Evolutionary conservation across 176 grass and related monocot species (phyloP), one percentile per base, ranked within the genome.

Genomic region (Zizania latifolia): DNA sequence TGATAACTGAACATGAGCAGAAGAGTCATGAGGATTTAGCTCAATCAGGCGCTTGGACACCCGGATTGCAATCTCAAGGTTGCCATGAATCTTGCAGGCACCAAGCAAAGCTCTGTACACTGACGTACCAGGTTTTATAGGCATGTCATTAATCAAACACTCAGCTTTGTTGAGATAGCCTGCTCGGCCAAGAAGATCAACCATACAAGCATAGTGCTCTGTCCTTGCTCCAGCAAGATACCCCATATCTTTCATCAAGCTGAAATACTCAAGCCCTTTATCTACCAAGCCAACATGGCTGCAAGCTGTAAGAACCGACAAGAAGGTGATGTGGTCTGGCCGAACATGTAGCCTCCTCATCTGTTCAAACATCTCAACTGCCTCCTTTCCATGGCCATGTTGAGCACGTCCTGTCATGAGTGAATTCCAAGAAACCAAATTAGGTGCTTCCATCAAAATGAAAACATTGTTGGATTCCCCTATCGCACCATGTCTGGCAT

Each of bases 401-500:
- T 78, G 72, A 32, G 78, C 85, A 48, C 57, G 77, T 16, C 78
- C 78, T 3, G 65, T 70, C 9, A 87, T 13, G 16, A 82, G 78
- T 1, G 72, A 87, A 37, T 82, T 82, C 78, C 78, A 82, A 33
- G 85, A 87, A 38, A 87, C 78, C 72, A 82, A 37, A 17, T 87
- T 58, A 19, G 72, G 85, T 4, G 50, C 58, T 34, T 23, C 57
- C 45, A 59, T 64, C 1, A 4, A 87, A 45, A 66, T 5, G 37
- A 82, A 82, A 32, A 77, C 35, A 33, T 19, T 8, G 12, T 65
- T 77, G 35, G 72, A 58, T 48, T 78, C 45, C n/a, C 39, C 56
- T 72, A 82, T 87, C 26, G 59, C 46, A 7, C 84, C 84, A 23
- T 66, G 38, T 58, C 74, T 87, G 26, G 65, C 78, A 1, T 87